Evolutionary conservation across 768 basidiomycete species (phyloP).

Genomic region (Boletus vinaceobasis): DNA sequence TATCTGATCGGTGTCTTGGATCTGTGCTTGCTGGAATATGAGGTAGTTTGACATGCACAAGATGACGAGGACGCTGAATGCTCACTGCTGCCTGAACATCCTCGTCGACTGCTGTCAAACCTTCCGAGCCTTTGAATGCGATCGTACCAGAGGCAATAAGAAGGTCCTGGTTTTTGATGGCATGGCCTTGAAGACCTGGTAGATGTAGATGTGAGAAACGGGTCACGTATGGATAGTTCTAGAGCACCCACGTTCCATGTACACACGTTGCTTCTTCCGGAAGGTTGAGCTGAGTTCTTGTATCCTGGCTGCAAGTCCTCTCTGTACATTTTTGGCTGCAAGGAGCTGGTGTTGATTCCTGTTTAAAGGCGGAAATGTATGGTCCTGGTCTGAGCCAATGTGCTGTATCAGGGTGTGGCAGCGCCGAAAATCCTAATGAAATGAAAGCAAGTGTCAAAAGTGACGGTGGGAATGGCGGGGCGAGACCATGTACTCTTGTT

Average conservation of each 20-base stretch:
- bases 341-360: constrained; percentile 49
- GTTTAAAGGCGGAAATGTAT: constrained; percentile 60
- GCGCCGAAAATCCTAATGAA: constrained; percentile 36
- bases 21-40: constrained; percentile 31
- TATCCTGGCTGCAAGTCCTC: constrained; percentile 92
- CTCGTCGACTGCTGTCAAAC: constrained; percentile 82
- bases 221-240: constrained; percentile 1
- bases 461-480: constrained; percentile 5
- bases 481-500: constrained; percentile 60
- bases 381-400: constrained; percentile 56
- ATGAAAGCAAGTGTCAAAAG: constrained; percentile 9
- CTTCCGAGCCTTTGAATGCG: constrained; percentile 76
- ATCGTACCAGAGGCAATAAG: constrained; percentile 87
- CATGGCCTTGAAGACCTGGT: constrained; percentile 92
- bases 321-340: constrained; percentile 91
- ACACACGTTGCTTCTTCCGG: constrained; percentile 96
- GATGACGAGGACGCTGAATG: constrained; percentile 23
- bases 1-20: constrained; percentile 36
- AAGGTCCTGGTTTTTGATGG: constrained; percentile 95
- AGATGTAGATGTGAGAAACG: constrained; percentile 15
- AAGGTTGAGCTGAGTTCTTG: constrained; percentile 91
- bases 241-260: constrained; percentile 86
- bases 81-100: constrained; percentile 84
- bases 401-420: constrained; percentile 58
- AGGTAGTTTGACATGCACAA: constrained; percentile 9